Evolutionary conservation across 1,284 basidiomycete genomes (phyloP).

Genomic region (Xerocomus cyaneibrunnescens): DNA sequence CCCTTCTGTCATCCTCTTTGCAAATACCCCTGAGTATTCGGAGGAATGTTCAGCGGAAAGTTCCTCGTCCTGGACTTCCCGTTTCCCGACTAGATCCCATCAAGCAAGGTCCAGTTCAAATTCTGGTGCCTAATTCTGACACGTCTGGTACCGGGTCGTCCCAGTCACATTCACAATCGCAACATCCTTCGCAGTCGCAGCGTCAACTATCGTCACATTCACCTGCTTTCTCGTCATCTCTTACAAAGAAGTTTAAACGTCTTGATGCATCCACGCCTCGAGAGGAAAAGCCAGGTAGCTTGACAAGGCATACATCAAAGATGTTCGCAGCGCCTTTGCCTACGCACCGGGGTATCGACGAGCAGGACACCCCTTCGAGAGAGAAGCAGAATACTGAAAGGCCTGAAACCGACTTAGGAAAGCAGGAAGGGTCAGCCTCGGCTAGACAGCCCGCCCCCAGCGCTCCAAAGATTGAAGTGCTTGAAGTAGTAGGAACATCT

Average conservation of each 20-base stretch:
- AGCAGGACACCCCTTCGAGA: not conserved
- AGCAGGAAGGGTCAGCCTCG: not conserved
- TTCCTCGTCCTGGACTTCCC: conserved; percentile 25
- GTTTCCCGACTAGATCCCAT: conserved; percentile 10
- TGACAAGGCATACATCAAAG: conserved; percentile 1
- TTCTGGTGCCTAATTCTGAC: conserved; percentile 36
- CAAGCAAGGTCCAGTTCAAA: conserved; percentile 23
- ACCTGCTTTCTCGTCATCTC: conserved; percentile 16
- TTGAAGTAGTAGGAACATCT: conserved; percentile 11
- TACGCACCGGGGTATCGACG: not conserved
- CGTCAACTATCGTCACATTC: conserved; percentile 7
- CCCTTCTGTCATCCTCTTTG: conserved; percentile 8
- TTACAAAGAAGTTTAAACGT: conserved; percentile 21
- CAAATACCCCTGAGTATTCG: conserved; percentile 8
- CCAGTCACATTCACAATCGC: conserved; percentile 26
- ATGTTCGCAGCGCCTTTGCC: conserved; percentile 1
- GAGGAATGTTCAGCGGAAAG: conserved; percentile 29
- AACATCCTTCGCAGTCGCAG: conserved; percentile 20
- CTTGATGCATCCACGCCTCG: conserved; percentile 22
- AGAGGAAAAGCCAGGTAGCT: not conserved
- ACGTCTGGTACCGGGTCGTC: conserved; percentile 29
- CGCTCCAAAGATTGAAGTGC: conserved; percentile 6
- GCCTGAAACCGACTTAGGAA: not conserved
- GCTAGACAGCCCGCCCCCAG: conserved; percentile 1
- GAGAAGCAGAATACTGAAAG: not conserved